Evolutionary conservation across 2,329 filamentous ascomycete species (phyloP), one percentile per base, ranked within the genome.

Genomic region (Apiospora phragmitis): DNA sequence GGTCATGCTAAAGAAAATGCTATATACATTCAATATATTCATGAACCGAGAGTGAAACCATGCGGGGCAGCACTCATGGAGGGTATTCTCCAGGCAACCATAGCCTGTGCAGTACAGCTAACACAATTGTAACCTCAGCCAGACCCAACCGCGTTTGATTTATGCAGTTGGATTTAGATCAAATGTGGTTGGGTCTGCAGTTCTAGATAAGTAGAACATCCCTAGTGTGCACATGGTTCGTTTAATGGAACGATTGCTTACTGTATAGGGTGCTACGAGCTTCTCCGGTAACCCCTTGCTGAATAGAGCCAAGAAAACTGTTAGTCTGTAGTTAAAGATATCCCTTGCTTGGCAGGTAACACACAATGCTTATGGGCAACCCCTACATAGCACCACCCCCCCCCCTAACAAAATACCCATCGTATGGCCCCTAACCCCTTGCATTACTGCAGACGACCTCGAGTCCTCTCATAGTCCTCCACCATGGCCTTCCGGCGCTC

Each of bases 381-480:
- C 8, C 5, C 5, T 16, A 42, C 41, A 7, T 4, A 35, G 8
- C 35, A n/a, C n/a, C n/a, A n/a, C 35, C 35, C 4, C 35, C 35
- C 11, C 12, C 41, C 41, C 5, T 14, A 8, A 14, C 41, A 7
- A 14, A 16, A 9, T 42, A 9, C 41, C 14, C 12, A 42, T 42
- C 41, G 41, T 9, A 42, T 42, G 41, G 3, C 41, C 41, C 11
- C 8, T 42, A 16, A 4, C 41, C 12, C 1, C 14, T 14, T 14
- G 14, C 18, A 18, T 67, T 29, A 68, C 35, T 68, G 29, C 21
- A 68, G 14, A 12, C 29, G 16, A 12, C n/a, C 16, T 18, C 35
- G 29, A 9, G 65, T 38, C 42, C 49, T 68, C 66, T 68, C 55
- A 26, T 59, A 65, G 18, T 70, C 69, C 24, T 65, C 49, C 21